phyloP scores from a whole-genome alignment of 345 rosid species.

The Capsella bursapastoris region DNA sequence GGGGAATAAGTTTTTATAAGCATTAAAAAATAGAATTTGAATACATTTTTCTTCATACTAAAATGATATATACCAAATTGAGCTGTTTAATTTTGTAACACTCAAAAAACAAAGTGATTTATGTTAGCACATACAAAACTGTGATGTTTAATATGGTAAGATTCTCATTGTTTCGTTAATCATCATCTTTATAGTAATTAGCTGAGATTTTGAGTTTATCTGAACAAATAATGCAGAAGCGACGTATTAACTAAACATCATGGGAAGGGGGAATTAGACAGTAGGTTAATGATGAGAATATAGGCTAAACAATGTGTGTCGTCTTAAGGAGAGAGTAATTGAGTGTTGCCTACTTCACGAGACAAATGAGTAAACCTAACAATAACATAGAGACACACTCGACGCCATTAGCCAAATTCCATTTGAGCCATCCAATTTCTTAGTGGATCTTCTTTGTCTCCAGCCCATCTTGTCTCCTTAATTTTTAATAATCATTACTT shows the following conservation, averaged over 20 bases:
- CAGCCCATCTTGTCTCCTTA: constrained; percentile 46
- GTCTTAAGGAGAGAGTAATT: constrained; percentile 15
- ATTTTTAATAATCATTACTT: constrained; percentile 24
- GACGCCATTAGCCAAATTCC: constrained; percentile 45
- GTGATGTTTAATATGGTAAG: neutral
- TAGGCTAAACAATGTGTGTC: constrained; percentile 6
- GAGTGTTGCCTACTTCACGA: constrained; percentile 42
- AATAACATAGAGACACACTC: constrained; percentile 38
- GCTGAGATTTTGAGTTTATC: constrained; percentile 10
- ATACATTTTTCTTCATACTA: neutral
- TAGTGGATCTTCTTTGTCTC: constrained; percentile 46
- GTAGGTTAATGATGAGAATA: constrained; percentile 31
- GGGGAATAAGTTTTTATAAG: neutral
- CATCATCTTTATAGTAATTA: neutral
- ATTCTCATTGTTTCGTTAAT: neutral
- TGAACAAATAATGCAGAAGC: constrained; percentile 22
- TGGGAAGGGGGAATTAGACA: constrained; percentile 3
- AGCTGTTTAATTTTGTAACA: neutral
- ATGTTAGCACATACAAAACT: neutral
- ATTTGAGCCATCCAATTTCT: constrained; percentile 40
- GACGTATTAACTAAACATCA: constrained; percentile 1
- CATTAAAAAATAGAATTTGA: neutral
- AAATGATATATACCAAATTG: neutral
- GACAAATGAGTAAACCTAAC: constrained; percentile 50
- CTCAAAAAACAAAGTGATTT: neutral